phyloP scores from a whole-genome alignment of 1,284 basidiomycete species.

The Leccinum subrobustum region DNA sequence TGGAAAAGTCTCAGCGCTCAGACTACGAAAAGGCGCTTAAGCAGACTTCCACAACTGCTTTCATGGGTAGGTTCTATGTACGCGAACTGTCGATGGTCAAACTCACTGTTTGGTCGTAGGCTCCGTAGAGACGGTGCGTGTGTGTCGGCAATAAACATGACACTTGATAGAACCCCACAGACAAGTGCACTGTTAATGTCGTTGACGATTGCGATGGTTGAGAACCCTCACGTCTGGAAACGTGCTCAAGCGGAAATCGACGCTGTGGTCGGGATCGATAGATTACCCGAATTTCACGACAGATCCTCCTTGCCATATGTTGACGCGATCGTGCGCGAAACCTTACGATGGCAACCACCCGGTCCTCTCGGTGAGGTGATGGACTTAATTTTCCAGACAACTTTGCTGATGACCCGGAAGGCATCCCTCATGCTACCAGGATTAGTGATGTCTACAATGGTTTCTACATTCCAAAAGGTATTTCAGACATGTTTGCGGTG shows the following conservation, averaged over 20 bases:
- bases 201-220: conserved; percentile 38
- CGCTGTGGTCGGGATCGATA: conserved; percentile 33
- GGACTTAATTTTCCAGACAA: not conserved
- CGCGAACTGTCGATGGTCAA: too few species aligned
- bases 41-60: conserved; percentile 13
- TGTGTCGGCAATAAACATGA: not conserved
- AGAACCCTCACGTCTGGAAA: conserved; percentile 32
- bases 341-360: conserved; percentile 27
- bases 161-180: conserved; percentile 11
- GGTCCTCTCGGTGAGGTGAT: conserved; percentile 23
- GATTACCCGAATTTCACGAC: conserved; percentile 42
- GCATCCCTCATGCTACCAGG: conserved; percentile 13
- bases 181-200: conserved; percentile 12
- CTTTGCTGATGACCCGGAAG: conserved; percentile 2
- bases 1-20: conserved; percentile 6
- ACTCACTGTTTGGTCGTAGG: conserved; percentile 5
- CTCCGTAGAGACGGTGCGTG: conserved; percentile 25
- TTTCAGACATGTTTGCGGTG: not conserved
- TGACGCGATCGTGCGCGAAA: conserved; percentile 41
- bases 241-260: conserved; percentile 41
- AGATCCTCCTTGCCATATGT: conserved; percentile 38
- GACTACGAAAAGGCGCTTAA: conserved; percentile 24
- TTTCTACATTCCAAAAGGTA: conserved; percentile 31
- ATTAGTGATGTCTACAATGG: conserved; percentile 25
- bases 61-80: conserved; percentile 18